phyloP scores from a whole-genome alignment of 1,139 yeast genomes.

The Debaryomyces udenii region DNA sequence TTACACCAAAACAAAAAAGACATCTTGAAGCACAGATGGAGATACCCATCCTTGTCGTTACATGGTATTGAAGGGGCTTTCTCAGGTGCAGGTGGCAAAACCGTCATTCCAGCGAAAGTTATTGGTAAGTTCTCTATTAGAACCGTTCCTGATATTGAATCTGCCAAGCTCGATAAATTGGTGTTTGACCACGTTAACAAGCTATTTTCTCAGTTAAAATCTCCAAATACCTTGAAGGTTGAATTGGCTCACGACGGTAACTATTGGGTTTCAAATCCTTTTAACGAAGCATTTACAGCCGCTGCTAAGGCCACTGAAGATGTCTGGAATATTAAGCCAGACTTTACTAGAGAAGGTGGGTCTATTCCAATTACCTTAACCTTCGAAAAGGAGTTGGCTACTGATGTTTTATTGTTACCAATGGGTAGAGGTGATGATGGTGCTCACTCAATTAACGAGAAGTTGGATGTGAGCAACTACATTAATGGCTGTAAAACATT shows the following conservation, averaged over 20 bases:
- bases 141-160: slow-evolving; percentile 93
- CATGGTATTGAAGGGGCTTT: slow-evolving; percentile 99
- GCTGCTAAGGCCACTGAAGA: slow-evolving; percentile 92
- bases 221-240: slow-evolving; percentile 73
- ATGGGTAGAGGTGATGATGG: slow-evolving; percentile 99
- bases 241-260: slow-evolving; percentile 91
- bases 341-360: slow-evolving; percentile 97
- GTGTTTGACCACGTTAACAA: slow-evolving; percentile 73
- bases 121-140: slow-evolving; percentile 94
- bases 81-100: slow-evolving; percentile 92
- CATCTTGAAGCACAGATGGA: slow-evolving; percentile 97
- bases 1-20: slow-evolving; percentile 77
- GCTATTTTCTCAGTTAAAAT: slow-evolving; percentile 64
- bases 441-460: slow-evolving; percentile 97
- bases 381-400: slow-evolving; percentile 83
- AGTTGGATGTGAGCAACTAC: slow-evolving; percentile 84
- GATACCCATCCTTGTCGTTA: slow-evolving; percentile 91
- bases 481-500: slow-evolving; percentile 92
- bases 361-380: slow-evolving; percentile 95
- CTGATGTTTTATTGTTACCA: slow-evolving; percentile 86
- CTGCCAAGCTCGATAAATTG: slow-evolving; percentile 72
- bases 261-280: slow-evolving; percentile 96
- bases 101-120: slow-evolving; percentile 96
- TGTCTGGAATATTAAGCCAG: slow-evolving; percentile 95
- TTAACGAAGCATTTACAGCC: slow-evolving; percentile 89